These are phyloP conservation scores for Centaurea solstitialis DNA, from an alignment of 129 eudicot species.

Conservation along the genomic window DNA sequence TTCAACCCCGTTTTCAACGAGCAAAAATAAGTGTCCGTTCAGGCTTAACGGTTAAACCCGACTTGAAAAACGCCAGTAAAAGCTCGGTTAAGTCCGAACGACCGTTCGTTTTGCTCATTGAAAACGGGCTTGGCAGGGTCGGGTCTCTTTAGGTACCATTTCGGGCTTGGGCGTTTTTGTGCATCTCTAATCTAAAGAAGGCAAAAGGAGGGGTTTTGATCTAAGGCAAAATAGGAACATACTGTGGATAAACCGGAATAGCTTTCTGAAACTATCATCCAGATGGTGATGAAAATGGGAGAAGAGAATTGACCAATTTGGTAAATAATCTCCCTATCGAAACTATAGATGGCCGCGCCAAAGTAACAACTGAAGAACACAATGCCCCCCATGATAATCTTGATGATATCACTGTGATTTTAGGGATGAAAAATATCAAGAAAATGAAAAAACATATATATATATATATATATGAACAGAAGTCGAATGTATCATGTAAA, in stretches of 20 bases:
- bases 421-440: not conserved
- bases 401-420: not conserved
- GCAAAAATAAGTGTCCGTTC: not conserved
- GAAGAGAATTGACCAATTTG: not conserved
- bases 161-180: not conserved
- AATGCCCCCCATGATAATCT: not conserved
- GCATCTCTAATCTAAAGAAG: not conserved
- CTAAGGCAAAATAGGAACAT: not conserved
- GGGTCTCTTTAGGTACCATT: not conserved
- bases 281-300: not conserved
- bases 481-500: not conserved
- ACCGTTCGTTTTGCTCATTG: no score
- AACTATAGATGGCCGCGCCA: not conserved
- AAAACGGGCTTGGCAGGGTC: no score
- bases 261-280: not conserved
- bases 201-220: not conserved
- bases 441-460: not conserved
- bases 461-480: not conserved
- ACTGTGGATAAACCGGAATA: not conserved
- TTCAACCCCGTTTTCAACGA: not conserved
- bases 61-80: no score
- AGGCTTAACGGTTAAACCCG: no score
- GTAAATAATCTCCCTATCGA: not conserved
- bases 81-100: no score
- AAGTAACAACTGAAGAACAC: conserved; percentile 3